These are phyloP conservation scores for Gentiana macrophylla DNA, from an alignment of 257 asterid species.

Conservation along the genomic window DNA sequence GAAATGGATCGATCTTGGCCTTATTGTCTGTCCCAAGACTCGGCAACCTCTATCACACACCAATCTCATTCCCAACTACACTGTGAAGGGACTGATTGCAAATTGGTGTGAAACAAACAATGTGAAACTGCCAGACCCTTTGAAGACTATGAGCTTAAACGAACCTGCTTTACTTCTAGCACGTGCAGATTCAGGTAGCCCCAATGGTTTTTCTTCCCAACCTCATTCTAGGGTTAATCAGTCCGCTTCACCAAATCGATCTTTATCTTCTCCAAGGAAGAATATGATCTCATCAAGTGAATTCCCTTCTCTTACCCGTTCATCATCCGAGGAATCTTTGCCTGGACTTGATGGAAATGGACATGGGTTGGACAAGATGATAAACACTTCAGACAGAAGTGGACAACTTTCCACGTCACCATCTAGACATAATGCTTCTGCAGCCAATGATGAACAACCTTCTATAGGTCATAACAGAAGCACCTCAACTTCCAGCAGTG, in stretches of 20 bases:
- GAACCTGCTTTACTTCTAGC: conserved; percentile 53
- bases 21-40: conserved; percentile 83
- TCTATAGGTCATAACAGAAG: conserved; percentile 45
- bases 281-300: conserved; percentile 28
- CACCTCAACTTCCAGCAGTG: conserved; percentile 47
- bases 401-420: conserved; percentile 29
- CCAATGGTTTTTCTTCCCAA: conserved; percentile 16
- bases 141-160: conserved; percentile 37
- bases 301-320: conserved; percentile 39
- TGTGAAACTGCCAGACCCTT: conserved; percentile 64
- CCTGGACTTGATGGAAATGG: conserved; percentile 37
- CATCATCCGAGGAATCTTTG: conserved; percentile 48
- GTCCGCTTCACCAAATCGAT: conserved; percentile 32
- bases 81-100: conserved; percentile 77
- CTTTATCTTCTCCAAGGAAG: conserved; percentile 37
- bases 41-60: conserved; percentile 71
- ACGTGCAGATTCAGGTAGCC: conserved; percentile 39
- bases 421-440: conserved; percentile 28
- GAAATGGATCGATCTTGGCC: conserved; percentile 82
- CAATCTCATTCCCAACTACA: conserved; percentile 75
- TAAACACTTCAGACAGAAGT: conserved; percentile 54
- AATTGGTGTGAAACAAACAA: conserved; percentile 70
- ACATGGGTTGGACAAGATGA: conserved; percentile 35
- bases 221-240: conserved; percentile 26
- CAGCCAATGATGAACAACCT: conserved; percentile 24